phyloP scores from a whole-genome alignment of 345 rosid genomes.

The Geranium rotundifolium region DNA sequence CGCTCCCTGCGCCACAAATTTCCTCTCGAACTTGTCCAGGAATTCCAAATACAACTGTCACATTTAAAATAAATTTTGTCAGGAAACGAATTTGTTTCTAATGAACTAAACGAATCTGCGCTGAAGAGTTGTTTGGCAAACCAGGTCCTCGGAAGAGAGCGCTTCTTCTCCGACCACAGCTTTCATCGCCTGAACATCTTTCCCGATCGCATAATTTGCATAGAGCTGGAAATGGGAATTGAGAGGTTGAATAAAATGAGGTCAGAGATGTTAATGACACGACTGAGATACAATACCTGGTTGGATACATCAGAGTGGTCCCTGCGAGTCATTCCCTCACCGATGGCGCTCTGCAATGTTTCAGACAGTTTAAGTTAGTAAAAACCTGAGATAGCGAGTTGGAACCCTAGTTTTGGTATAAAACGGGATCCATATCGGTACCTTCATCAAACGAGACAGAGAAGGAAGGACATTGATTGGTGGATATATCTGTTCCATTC shows the following conservation, averaged over 20 bases:
- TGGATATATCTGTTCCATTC: slow-evolving; percentile 65
- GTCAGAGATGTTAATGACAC: too few species aligned
- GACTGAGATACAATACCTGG: slow-evolving; percentile 35
- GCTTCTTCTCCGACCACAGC: slow-evolving; percentile 99
- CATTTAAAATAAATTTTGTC: slow-evolving; percentile 8
- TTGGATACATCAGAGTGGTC: slow-evolving; percentile 93
- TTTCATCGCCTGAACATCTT: slow-evolving; percentile 98
- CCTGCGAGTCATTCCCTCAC: slow-evolving; percentile 92
- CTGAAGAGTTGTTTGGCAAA: slow-evolving; percentile 8
- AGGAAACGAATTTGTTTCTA: too few species aligned
- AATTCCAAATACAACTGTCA: slow-evolving; percentile 84
- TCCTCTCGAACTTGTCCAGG: slow-evolving; percentile 89
- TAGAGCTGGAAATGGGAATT: slow-evolving; percentile 46
- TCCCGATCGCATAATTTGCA: slow-evolving; percentile 93
- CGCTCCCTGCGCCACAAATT: slow-evolving; percentile 86
- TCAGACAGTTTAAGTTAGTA: slow-evolving; percentile 1
- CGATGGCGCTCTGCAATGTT: slow-evolving; percentile 78
- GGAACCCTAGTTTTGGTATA: not conserved
- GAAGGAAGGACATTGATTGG: slow-evolving; percentile 98
- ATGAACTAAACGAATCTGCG: too few species aligned
- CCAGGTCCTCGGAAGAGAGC: slow-evolving; percentile 94
- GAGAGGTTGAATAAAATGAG: not conserved
- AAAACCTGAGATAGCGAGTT: not conserved
- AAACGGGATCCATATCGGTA: slow-evolving; percentile 8
- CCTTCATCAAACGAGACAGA: slow-evolving; percentile 97